A percentile compares a stretch with the other conserved stretches of the same genome.
These are phyloP conservation scores for Isatis lusitanica DNA, from an alignment of 441 rosid genomes.

Conservation along the genomic window DNA sequence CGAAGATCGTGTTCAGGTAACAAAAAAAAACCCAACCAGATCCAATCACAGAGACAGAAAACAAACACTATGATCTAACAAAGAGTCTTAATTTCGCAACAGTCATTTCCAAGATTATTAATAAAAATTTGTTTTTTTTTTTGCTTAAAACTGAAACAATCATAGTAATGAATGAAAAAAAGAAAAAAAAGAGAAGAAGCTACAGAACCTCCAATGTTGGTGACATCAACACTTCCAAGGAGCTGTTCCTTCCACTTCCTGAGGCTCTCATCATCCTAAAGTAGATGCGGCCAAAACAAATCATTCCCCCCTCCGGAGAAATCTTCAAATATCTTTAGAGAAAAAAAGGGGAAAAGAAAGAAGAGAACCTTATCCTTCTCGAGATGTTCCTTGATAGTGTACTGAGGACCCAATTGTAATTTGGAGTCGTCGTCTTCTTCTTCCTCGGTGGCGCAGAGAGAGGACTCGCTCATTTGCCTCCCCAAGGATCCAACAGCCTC, in stretches of 20 bases:
- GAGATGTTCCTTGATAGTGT: constrained; percentile 64
- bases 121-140: not conserved
- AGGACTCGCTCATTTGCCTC: constrained; percentile 51
- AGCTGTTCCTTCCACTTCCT: constrained; percentile 94
- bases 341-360: not conserved
- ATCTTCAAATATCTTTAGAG: not conserved
- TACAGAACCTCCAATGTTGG: constrained; percentile 61
- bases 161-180: not conserved
- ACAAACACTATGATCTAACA: not conserved
- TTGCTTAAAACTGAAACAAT: not conserved
- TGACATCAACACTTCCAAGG: constrained; percentile 73
- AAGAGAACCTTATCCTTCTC: constrained; percentile 63
- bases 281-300: not conserved
- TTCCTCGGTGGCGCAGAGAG: constrained; percentile 47
- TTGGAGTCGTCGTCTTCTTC: constrained; percentile 62
- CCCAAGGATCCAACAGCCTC: constrained; percentile 40
- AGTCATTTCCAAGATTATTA: not conserved
- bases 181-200: not conserved
- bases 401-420: constrained; percentile 75
- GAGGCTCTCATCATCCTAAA: constrained; percentile 81
- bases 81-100: not conserved
- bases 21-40: too few relatives aligned
- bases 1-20: too few relatives aligned
- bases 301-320: not conserved
- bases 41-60: not conserved